Conservation (phyloP, 2,329 filamentous ascomycete species). For the Dothistroma septosporum region DNA sequence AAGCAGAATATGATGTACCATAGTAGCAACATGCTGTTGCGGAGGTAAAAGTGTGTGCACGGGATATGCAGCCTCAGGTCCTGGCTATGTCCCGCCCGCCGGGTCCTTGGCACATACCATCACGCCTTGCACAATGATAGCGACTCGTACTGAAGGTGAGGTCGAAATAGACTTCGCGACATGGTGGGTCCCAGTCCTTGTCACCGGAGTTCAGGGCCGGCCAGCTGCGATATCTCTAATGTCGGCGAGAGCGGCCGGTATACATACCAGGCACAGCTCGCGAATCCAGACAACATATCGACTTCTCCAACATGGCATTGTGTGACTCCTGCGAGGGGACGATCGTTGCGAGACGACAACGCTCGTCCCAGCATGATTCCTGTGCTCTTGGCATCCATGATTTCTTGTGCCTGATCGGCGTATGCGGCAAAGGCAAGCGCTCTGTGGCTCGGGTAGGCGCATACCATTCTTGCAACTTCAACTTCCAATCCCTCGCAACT, state of each 20-base stretch:
- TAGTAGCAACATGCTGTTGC: too few relatives aligned
- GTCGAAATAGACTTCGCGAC: neutral
- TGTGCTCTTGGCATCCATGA: neutral
- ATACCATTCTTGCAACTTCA: neutral
- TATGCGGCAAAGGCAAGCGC: neutral
- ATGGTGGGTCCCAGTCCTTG: neutral
- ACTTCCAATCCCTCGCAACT: neutral
- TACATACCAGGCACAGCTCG: too few relatives aligned
- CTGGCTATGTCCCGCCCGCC: too few relatives aligned
- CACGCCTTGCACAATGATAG: neutral
- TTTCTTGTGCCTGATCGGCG: neutral
- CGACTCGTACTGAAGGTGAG: neutral
- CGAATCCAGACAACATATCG: too few relatives aligned
- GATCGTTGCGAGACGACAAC: neutral
- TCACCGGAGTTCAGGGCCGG: neutral
- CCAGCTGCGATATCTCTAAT: neutral
- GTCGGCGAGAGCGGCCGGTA: too few relatives aligned
- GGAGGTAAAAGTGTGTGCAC: too few relatives aligned
- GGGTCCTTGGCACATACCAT: too few relatives aligned
- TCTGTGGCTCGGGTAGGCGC: neutral
- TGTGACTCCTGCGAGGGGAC: neutral
- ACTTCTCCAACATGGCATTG: too few relatives aligned
- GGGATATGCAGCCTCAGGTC: too few relatives aligned
- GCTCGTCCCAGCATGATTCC: neutral
- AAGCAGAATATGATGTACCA: too few relatives aligned